These are phyloP conservation scores for Yamadazyma kitorensis DNA, from an alignment of 805 yeast species.

Conservation along the genomic window DNA sequence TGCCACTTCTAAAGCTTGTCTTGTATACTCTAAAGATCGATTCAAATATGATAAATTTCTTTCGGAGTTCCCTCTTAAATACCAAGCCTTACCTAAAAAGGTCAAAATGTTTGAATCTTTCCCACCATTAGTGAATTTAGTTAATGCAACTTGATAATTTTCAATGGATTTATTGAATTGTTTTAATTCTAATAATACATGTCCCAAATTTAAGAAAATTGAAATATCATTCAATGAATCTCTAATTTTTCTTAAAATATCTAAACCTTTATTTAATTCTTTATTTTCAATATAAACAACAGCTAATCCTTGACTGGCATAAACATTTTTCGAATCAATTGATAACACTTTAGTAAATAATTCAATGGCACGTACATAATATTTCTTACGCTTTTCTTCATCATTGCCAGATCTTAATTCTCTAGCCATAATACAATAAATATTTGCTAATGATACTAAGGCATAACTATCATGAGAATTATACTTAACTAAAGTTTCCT, in stretches of 20 bases:
- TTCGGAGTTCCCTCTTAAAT: conserved; percentile 68
- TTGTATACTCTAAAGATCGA: conserved; percentile 61
- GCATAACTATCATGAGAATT: conserved; percentile 92
- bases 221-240: conserved; percentile 86
- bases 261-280: conserved; percentile 72
- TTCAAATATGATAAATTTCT: conserved; percentile 58
- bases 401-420: conserved; percentile 52
- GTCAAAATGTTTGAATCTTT: conserved; percentile 66
- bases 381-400: conserved; percentile 57
- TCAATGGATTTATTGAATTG: conserved; percentile 87
- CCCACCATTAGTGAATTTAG: conserved; percentile 58
- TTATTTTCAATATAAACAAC: conserved; percentile 86
- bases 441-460: conserved; percentile 82
- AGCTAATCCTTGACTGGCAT: conserved; percentile 97
- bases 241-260: conserved; percentile 81
- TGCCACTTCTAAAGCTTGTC: conserved; percentile 46
- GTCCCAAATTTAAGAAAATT: conserved; percentile 82
- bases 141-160: conserved; percentile 76
- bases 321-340: conserved; percentile 80
- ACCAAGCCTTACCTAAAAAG: conserved; percentile 86
- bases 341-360: conserved; percentile 84
- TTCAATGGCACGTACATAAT: conserved; percentile 88
- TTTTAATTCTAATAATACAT: conserved; percentile 76
- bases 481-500: conserved; percentile 75
- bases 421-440: conserved; percentile 79